These are phyloP conservation scores for Microdochium paspali DNA, from an alignment of 2,329 filamentous ascomycete genomes.

Conservation along the genomic window DNA sequence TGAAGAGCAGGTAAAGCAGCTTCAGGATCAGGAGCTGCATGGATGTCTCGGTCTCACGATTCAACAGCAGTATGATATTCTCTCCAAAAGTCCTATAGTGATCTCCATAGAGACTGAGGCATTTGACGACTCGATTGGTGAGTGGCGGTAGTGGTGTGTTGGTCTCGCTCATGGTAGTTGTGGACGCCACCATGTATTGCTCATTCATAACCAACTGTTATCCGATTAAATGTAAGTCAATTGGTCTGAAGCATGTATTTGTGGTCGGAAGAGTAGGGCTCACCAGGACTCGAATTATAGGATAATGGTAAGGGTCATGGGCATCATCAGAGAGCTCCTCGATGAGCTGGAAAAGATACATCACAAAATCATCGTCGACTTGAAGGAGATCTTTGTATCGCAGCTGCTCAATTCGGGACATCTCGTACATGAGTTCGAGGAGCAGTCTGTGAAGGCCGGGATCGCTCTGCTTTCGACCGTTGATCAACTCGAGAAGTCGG, in stretches of 20 bases:
- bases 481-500: slow-evolving; percentile 73
- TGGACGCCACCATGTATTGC: slow-evolving; percentile 85
- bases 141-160: slow-evolving; percentile 39
- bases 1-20: slow-evolving; percentile 89
- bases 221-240: background rate
- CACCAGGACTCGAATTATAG: slow-evolving; percentile 86
- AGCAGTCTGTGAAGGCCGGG: slow-evolving; percentile 68
- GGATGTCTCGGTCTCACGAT: slow-evolving; percentile 89
- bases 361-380: slow-evolving; percentile 73
- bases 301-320: slow-evolving; percentile 91
- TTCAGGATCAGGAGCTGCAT: slow-evolving; percentile 95
- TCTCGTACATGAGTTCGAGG: slow-evolving; percentile 88
- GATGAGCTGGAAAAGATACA: slow-evolving; percentile 77
- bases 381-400: slow-evolving; percentile 66
- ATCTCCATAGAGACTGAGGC: slow-evolving; percentile 71
- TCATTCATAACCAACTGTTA: slow-evolving; percentile 85
- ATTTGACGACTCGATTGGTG: slow-evolving; percentile 91
- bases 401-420: slow-evolving; percentile 83
- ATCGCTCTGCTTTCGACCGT: slow-evolving; percentile 54
- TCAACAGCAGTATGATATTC: slow-evolving; percentile 90
- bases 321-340: slow-evolving; percentile 80
- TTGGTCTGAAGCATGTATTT: background rate
- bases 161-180: slow-evolving; percentile 34
- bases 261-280: slow-evolving; percentile 19
- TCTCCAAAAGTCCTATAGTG: slow-evolving; percentile 92